Conservation (phyloP, 768 basidiomycete species). For the Termitomyces sp. region DNA sequence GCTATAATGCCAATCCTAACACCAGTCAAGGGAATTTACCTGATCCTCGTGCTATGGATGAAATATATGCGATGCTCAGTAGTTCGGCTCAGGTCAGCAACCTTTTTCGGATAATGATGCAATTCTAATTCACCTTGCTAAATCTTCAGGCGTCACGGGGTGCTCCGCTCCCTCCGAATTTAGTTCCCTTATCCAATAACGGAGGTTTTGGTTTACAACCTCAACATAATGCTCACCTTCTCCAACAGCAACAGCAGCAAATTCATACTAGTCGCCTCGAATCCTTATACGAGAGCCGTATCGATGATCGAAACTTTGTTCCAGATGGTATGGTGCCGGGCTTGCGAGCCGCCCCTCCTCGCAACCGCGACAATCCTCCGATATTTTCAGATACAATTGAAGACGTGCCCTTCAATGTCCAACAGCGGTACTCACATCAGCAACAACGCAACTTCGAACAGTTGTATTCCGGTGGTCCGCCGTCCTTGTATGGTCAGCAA, state of each 20-base stretch:
- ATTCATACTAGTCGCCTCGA: conserved; percentile 51
- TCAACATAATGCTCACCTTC: conserved; percentile 30
- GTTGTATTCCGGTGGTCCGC: conserved; percentile 44
- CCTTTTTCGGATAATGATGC: neutral
- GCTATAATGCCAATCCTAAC: conserved; percentile 26
- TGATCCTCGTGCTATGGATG: conserved; percentile 66
- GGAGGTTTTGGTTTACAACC: conserved; percentile 27
- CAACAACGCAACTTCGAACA: conserved; percentile 50
- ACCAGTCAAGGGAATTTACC: conserved; percentile 26
- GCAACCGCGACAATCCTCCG: conserved; percentile 49
- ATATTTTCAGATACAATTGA: conserved; percentile 59
- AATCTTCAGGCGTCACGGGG: conserved; percentile 25
- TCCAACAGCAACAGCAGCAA: conserved; percentile 32
- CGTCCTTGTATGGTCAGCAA: conserved; percentile 51
- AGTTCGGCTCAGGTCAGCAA: conserved; percentile 64
- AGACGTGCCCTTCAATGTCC: conserved; percentile 52
- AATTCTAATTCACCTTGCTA: neutral
- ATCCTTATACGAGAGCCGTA: conserved; percentile 63
- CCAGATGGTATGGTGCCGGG: conserved; percentile 87
- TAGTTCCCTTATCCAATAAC: conserved; percentile 21
- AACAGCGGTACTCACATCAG: conserved; percentile 48
- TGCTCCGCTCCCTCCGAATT: conserved; percentile 15
- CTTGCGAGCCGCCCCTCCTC: conserved; percentile 59
- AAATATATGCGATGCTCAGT: conserved; percentile 76
- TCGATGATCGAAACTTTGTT: conserved; percentile 73